phyloP scores from a whole-genome alignment of 2,329 filamentous ascomycete genomes.

The Microthyrium microscopicum region DNA sequence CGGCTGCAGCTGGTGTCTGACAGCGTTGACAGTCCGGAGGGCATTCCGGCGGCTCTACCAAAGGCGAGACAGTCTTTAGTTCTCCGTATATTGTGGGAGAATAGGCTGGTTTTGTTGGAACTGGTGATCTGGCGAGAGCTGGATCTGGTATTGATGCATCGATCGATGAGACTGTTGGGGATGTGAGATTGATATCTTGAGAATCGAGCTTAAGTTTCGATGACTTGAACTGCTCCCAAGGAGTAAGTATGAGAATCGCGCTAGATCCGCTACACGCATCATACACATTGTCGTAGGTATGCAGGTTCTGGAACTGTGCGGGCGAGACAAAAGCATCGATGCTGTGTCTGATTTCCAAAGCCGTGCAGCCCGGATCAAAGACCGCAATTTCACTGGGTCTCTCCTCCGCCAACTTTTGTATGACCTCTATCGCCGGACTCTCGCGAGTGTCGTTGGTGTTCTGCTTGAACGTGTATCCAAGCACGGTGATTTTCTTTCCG shows the following conservation, averaged over 20 bases:
- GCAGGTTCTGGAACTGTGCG: constrained; percentile 2
- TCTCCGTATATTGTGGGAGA: constrained; percentile 7
- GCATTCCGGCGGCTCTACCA: not conserved
- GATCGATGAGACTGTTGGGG: constrained; percentile 7
- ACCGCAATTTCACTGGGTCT: constrained; percentile 46
- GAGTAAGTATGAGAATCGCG: constrained; percentile 7
- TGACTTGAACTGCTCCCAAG: constrained; percentile 8
- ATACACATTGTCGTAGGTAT: constrained; percentile 9
- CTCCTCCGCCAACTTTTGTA: constrained; percentile 48
- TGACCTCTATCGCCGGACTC: constrained; percentile 50
- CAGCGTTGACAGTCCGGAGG: not conserved
- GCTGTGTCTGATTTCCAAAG: constrained; percentile 4
- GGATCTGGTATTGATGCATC: constrained; percentile 5
- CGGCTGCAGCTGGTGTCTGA: not conserved
- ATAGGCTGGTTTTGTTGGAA: constrained; percentile 1
- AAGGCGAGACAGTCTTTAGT: constrained; percentile 7
- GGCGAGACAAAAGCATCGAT: constrained; percentile 3
- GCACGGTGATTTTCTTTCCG: constrained; percentile 51
- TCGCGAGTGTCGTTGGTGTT: constrained; percentile 61
- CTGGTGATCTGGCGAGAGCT: not conserved
- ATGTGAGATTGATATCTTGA: constrained; percentile 10
- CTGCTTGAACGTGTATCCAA: constrained; percentile 68
- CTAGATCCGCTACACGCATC: constrained; percentile 5
- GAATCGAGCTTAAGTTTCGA: constrained; percentile 7
- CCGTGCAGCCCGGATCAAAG: constrained; percentile 38